Base-by-base conservation (phyloP, 306 rosid genomes). In the Nissolia schottii region DNA sequence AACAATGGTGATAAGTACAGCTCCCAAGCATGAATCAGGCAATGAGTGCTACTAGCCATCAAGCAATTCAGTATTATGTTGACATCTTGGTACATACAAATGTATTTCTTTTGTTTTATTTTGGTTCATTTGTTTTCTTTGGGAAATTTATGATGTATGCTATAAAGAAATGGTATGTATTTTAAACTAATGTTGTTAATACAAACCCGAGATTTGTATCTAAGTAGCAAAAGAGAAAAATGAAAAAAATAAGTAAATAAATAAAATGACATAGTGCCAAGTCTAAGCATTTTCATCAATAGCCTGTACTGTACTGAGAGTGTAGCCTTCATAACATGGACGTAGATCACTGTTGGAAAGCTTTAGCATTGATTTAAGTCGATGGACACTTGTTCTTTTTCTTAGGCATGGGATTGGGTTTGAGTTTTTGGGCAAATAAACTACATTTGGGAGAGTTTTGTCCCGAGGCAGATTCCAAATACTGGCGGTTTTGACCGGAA, bases 1-100 rank as follows among this genome's bases (percentile, higher is more conserved):
- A 87, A 63, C 84, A 64, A 76, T 23, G 75, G 80, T 43, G 92
- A 88, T 13, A 80, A 72, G 66, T 20, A 68, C 57, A 83, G 70
- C 76, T 75, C 31, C 45, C 61, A 64, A 81, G 79, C 48, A 59
- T 53, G 73, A 84, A 83, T 60, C 34, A 72, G 72, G 85, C 83
- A 77, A 85, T 83, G 82, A 79, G 57, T 68, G 61, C 43, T 13
- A 11, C 54, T 13, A 50, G 71, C 16, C 14, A 45, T 45, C 76
- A 38, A 54, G 73, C 63, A 54, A 50, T 19, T 75, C 75, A 38
- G 56, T 43, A 51, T 45, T 45, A 14, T 63, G 60, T 71, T 65
- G 73, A 75, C 55, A 73, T 81, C 58, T 65, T 59, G 69, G 81
- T 80, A 50, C 59, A 81, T 72, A 63, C 11, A 37, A 9, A n/a